These are phyloP conservation scores for Trichomonas tenax DNA, from an alignment of 208 protist species.

Conservation along the genomic window DNA sequence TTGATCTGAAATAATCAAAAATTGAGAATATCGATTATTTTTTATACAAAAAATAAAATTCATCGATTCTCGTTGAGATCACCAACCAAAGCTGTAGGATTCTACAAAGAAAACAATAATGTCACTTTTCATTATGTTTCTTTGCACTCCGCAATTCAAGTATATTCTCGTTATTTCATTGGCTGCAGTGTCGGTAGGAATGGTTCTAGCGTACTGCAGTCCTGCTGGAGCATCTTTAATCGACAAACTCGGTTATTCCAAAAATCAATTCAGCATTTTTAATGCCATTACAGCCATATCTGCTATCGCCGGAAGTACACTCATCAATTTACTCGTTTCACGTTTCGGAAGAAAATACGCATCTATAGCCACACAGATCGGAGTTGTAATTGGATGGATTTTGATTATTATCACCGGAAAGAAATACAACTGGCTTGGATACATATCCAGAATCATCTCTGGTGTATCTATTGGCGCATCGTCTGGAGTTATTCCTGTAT, in stretches of 20 bases:
- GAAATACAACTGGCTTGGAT: neutral
- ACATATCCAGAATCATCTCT: neutral
- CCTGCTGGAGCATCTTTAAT: neutral
- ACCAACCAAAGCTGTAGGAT: too few species aligned
- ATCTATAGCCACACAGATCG: neutral
- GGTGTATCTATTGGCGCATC: neutral
- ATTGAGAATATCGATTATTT: too few species aligned
- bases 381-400: neutral
- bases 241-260: neutral
- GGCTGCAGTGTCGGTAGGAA: neutral
- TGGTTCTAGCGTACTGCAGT: neutral
- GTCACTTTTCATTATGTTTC: neutral
- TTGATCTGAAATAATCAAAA: too few species aligned
- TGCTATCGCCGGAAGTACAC: neutral
- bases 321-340: neutral
- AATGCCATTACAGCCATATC: neutral
- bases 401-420: neutral
- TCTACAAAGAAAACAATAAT: too few species aligned
- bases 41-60: too few species aligned
- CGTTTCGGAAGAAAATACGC: neutral
- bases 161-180: neutral
- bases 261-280: neutral
- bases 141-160: neutral
- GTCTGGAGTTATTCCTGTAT: neutral
- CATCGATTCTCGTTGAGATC: too few species aligned